These are phyloP conservation scores for Aspergillus terreus DNA, from an alignment of 2,329 filamentous ascomycete genomes.

Conservation along the genomic window DNA sequence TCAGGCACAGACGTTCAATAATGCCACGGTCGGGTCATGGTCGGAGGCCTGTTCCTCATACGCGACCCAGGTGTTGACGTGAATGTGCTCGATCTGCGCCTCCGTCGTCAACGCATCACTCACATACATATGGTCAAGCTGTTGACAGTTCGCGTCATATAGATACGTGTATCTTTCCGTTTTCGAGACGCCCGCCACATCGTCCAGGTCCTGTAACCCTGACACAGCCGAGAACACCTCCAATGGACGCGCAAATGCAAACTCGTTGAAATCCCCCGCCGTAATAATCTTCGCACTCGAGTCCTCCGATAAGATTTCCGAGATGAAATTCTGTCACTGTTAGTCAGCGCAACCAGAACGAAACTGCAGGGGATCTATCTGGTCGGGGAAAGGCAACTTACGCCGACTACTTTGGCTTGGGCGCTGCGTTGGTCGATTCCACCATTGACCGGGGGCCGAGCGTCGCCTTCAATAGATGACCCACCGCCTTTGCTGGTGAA, in stretches of 20 bases:
- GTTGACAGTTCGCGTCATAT: slow-evolving; percentile 66
- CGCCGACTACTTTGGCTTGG: slow-evolving; percentile 59
- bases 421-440: slow-evolving; percentile 54
- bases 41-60: slow-evolving; percentile 58
- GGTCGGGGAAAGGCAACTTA: slow-evolving; percentile 31
- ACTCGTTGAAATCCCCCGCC: slow-evolving; percentile 72
- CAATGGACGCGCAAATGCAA: slow-evolving; percentile 59
- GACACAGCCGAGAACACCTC: slow-evolving; percentile 52
- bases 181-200: slow-evolving; percentile 49
- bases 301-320: slow-evolving; percentile 56
- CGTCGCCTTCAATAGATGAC: slow-evolving; percentile 61
- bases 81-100: slow-evolving; percentile 57
- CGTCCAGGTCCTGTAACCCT: slow-evolving; percentile 60
- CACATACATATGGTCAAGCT: slow-evolving; percentile 68
- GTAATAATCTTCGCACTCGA: slow-evolving; percentile 55
- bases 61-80: slow-evolving; percentile 66
- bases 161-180: slow-evolving; percentile 68
- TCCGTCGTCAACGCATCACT: slow-evolving; percentile 49
- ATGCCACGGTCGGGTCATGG: slow-evolving; percentile 66
- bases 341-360: neutral
- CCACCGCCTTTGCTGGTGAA: slow-evolving; percentile 64
- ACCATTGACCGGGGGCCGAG: slow-evolving; percentile 63
- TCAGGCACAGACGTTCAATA: slow-evolving; percentile 55
- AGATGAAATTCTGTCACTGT: slow-evolving; percentile 48
- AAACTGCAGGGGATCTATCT: neutral